Base-by-base conservation (phyloP, 129 eudicot species). In the Tanacetum coccineum region DNA sequence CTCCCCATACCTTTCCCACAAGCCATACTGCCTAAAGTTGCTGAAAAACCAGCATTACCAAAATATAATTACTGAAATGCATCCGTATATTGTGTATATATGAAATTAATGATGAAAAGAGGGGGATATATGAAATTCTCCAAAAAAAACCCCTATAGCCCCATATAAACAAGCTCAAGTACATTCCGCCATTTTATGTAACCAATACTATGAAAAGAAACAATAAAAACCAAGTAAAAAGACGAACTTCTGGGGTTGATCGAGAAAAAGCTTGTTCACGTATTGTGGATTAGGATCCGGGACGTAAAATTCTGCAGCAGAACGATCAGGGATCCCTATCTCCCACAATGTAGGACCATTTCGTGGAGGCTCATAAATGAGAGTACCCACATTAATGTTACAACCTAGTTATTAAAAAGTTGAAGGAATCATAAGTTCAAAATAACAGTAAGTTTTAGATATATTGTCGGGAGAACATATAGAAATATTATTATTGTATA, bases 271-370 rank as follows among this genome's bases (percentile, higher is more conserved):
- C 75, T 75, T 84, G 80, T 93, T 93, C 48, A 84, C 68, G 55
- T 76, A 93, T 19, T 49, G 82, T 0, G 92, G 96, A 57, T 89
- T 71, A 19, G 96, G 96, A 62, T 93, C 95, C 13, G 96, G 96
- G 51, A 84, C 55, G 45, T 78, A 86, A 67, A 88, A 93, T 44
- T 93, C 90, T 36, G 87, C 87, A 58, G 99, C 99, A 4, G 99
- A 83, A 1, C 99, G 96, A 70, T 93, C 98, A 3, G 98, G 96
- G 26, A 80, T 75, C 62, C 98, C 98, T 14, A 93, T 93, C 68
- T 88, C 98, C 98, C 98, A 93, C 49, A 93, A 26, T 28, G 98
- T 93, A 3, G 98, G 98, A 55, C 98, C 98, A 70, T 71, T 75
- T 78, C 99, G 80, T 22, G 93, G 96, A 22, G 99, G 95, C 70